Evolutionary conservation across 441 rosid genomes (phyloP).

Genomic region (Viola pubescens): DNA sequence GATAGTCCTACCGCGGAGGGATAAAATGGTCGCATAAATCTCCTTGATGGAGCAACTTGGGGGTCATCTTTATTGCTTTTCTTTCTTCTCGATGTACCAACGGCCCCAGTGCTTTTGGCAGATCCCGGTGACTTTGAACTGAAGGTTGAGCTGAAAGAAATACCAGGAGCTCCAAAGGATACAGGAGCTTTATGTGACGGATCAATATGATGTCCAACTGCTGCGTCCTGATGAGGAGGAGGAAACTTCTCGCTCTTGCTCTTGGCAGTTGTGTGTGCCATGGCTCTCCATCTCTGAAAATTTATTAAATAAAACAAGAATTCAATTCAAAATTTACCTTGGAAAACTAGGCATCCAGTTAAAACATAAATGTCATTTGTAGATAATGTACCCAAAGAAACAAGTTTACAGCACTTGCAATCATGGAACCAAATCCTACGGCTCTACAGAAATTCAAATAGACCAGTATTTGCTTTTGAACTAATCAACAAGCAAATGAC

Average conservation of each 20-base stretch:
- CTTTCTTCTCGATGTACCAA: conserved; percentile 39
- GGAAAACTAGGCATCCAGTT: conserved; percentile 5
- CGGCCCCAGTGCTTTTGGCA: conserved; percentile 27
- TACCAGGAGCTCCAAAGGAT: conserved; percentile 36
- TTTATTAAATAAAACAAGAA: conserved; percentile 4
- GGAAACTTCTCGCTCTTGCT: conserved; percentile 97
- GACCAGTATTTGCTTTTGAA: no score
- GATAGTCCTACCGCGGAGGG: conserved; percentile 40
- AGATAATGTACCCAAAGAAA: conserved; percentile 1
- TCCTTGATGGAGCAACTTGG: conserved; percentile 42
- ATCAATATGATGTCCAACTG: conserved; percentile 52
- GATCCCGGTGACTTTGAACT: conserved; percentile 34
- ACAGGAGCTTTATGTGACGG: conserved; percentile 36
- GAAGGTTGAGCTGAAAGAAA: conserved; percentile 34
- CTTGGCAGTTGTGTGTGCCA: conserved; percentile 52
- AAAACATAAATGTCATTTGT: not conserved
- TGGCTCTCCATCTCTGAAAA: conserved; percentile 62
- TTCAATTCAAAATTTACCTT: not conserved
- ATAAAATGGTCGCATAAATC: conserved; percentile 33
- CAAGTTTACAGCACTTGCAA: not conserved
- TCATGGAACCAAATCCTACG: not conserved
- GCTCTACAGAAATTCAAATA: not conserved
- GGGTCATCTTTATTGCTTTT: conserved; percentile 38
- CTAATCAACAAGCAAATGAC: no score
- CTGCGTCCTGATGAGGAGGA: conserved; percentile 92